Evolutionary conservation across 805 yeast genomes (phyloP).

Genomic region (Metschnikowia sp.): DNA sequence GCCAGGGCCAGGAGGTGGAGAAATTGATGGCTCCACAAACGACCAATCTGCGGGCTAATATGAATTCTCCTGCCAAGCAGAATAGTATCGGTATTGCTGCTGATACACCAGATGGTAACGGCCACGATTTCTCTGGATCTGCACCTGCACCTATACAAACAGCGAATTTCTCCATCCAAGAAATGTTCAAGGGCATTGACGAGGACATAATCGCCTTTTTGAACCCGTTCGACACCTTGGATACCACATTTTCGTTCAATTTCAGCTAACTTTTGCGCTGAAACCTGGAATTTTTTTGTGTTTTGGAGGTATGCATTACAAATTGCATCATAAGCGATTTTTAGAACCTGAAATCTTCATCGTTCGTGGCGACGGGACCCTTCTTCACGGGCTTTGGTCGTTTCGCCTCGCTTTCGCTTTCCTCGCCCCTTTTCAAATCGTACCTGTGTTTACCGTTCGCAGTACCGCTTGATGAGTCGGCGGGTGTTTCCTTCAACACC

Average conservation of each 20-base stretch:
- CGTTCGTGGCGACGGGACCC: not conserved
- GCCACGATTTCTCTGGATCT: too few species aligned
- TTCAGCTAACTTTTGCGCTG: not conserved
- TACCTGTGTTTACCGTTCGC: constrained; percentile 6
- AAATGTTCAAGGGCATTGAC: constrained; percentile 30
- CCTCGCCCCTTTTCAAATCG: not conserved
- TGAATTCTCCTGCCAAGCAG: not conserved
- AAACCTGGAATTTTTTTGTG: too few species aligned
- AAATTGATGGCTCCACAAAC: constrained; percentile 1
- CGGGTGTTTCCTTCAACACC: constrained; percentile 13
- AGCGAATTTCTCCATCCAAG: constrained; percentile 19
- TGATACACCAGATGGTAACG: too few species aligned
- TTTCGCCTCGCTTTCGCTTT: not conserved
- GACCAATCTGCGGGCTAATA: not conserved
- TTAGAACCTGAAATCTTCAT: constrained; percentile 12
- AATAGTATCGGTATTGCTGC: too few species aligned
- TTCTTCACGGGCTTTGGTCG: not conserved
- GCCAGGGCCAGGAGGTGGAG: constrained; percentile 32
- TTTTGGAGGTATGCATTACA: too few species aligned
- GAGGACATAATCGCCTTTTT: constrained; percentile 27
- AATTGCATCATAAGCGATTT: too few species aligned
- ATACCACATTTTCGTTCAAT: not conserved
- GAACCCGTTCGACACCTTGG: constrained; percentile 24
- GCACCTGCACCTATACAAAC: not conserved
- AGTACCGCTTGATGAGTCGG: not conserved